Conservation (phyloP, 1,284 basidiomycete genomes). For the Pulveroboletus sp. region DNA sequence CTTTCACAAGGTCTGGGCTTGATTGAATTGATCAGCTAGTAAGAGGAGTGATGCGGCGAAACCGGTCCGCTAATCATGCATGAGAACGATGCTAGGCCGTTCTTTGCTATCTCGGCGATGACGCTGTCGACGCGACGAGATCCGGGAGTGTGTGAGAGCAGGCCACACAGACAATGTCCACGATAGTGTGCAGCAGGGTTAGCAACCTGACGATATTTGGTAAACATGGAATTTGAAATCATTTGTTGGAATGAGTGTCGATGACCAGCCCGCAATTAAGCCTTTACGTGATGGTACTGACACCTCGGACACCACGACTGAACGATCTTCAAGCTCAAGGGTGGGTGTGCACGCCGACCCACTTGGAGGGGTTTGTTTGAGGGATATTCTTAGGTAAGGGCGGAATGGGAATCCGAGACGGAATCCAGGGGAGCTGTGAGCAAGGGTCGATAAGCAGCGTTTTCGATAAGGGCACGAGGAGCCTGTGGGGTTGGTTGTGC, state of each 20-base stretch:
- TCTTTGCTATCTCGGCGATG: background rate
- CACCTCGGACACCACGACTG: background rate
- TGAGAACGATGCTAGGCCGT: background rate
- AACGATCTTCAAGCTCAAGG: too few species aligned
- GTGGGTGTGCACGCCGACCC: background rate
- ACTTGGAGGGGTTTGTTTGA: background rate
- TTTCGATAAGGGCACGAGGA: slow-evolving; percentile 13
- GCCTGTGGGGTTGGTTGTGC: background rate
- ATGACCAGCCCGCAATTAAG: background rate
- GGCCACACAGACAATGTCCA: background rate
- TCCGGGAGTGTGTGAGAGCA: background rate
- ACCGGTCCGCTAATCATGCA: background rate
- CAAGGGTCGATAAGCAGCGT: slow-evolving; percentile 10
- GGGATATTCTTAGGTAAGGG: background rate
- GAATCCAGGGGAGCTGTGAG: background rate
- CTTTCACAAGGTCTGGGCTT: background rate
- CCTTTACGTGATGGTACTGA: background rate
- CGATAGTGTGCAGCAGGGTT: background rate
- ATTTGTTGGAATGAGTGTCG: background rate
- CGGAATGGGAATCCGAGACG: background rate
- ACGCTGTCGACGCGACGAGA: background rate
- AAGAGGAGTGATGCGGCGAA: background rate
- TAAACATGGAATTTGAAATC: background rate
- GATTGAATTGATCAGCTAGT: background rate
- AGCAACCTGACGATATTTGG: background rate